These are phyloP conservation scores for Hortiboletus campestris DNA, from an alignment of 768 basidiomycete genomes.

Conservation along the genomic window DNA sequence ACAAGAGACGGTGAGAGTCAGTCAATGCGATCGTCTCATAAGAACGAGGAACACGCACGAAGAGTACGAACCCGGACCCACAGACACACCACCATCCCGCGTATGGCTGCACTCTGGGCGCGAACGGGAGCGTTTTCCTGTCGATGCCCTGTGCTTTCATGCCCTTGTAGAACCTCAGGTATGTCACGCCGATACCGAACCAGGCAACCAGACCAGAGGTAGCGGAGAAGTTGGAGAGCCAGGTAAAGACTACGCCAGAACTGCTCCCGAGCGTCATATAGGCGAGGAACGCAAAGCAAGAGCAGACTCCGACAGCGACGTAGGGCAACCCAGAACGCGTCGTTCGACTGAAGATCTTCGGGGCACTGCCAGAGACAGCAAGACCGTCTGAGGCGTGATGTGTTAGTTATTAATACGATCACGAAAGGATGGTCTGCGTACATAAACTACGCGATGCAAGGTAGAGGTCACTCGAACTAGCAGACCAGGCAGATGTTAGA, in stretches of 20 bases:
- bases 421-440: constrained; percentile 4
- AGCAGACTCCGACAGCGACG: constrained; percentile 34
- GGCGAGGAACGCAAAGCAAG: constrained; percentile 36
- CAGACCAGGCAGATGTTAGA: constrained; percentile 45
- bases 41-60: constrained; percentile 31
- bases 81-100: constrained; percentile 38
- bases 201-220: constrained; percentile 44
- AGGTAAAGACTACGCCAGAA: constrained; percentile 41
- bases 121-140: constrained; percentile 46
- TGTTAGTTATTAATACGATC: not conserved
- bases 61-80: constrained; percentile 28
- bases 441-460: constrained; percentile 39
- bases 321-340: constrained; percentile 43
- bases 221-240: constrained; percentile 38
- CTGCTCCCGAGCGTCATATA: constrained; percentile 41
- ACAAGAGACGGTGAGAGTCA: not conserved
- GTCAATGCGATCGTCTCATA: not conserved
- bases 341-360: constrained; percentile 46
- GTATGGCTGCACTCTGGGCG: constrained; percentile 40
- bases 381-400: constrained; percentile 48
- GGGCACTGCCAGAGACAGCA: constrained; percentile 51
- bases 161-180: constrained; percentile 48
- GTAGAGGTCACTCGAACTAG: constrained; percentile 41
- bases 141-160: constrained; percentile 49
- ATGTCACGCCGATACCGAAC: constrained; percentile 46